Evolutionary conservation across 768 basidiomycete genomes (phyloP).

Genomic region (Xanthoconium stramineum): DNA sequence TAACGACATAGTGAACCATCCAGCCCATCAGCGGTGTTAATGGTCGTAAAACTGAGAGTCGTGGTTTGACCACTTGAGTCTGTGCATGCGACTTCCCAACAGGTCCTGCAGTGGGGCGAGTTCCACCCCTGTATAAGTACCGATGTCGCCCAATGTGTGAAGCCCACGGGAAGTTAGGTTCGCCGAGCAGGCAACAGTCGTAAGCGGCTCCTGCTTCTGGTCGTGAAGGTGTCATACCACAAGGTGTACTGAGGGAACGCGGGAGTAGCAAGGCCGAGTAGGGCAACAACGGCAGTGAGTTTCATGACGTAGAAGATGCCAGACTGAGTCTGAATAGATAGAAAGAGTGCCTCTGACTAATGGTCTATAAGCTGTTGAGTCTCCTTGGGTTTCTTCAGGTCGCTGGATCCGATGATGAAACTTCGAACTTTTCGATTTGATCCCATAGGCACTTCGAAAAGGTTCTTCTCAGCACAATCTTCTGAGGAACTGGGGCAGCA

Average conservation of each 20-base stretch:
- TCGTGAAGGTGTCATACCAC: conserved; percentile 51
- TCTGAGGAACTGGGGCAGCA: too few species aligned
- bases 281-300: not conserved
- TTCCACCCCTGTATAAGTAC: conserved; percentile 32
- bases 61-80: conserved; percentile 22
- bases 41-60: conserved; percentile 47
- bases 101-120: conserved; percentile 54
- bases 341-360: not conserved
- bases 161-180: conserved; percentile 29
- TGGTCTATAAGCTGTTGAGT: too few species aligned
- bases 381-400: too few species aligned
- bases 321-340: not conserved
- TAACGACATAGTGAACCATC: too few species aligned
- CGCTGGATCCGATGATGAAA: too few species aligned
- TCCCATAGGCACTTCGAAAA: too few species aligned
- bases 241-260: conserved; percentile 19
- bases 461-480: too few species aligned
- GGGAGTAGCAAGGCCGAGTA: conserved; percentile 7
- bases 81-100: conserved; percentile 56
- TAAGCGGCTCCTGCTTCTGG: conserved; percentile 35
- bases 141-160: not conserved
- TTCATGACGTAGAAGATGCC: conserved; percentile 9
- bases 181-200: conserved; percentile 51
- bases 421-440: too few species aligned
- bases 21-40: conserved; percentile 34